Evolutionary conservation across 305 asterid species (phyloP), one percentile per base, ranked within the genome.

Genomic region (Lippia alba): DNA sequence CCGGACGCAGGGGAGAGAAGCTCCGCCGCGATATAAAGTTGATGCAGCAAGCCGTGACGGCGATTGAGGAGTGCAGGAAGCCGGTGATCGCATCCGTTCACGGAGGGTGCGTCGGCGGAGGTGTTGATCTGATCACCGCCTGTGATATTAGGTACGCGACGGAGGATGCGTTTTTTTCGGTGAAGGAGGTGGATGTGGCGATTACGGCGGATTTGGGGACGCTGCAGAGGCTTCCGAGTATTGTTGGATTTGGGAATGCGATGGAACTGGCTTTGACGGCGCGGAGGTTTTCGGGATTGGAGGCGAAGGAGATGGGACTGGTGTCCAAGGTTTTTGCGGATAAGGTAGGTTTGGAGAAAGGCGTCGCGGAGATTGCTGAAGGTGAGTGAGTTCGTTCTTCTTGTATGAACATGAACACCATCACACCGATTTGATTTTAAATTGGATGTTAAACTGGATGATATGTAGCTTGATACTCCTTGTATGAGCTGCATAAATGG

Each of bases 21-120:
- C 71, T 94, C 70, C 90, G 91, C 62, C 83, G 88, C 12, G 79
- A 72, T 17, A 85, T 94, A 8, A 88, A 85, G 90, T 66, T 70
- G 51, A 11, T 87, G 66, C 99, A 94, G 61, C 85, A 80, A 1
- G 87, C 96, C 15, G 64, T 84, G 30, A 82, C 94, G 58, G 91
- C 96, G 66, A 76, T 91, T 39, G 97, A 94, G 83, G 84, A 82
- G 78, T 89, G 95, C 75, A 80, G 97, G 78, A 94, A 94, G 84
- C 99, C 97, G 3, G 97, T 94, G 12, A 80, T 94, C 2, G 96
- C 91, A 0, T 82, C 86, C 12, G 76, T 94, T 4, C 97, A 91
- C 40, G 97, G 99, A 1, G 97, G 85, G 11, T 94, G 99, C 81
- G 14, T 94, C 18, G 99, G 99, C 11, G 99, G 90, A 57, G 97